Evolutionary conservation across 345 rosid species (phyloP), one percentile per base, ranked within the genome.

Genomic region (Anacardium occidentale): DNA sequence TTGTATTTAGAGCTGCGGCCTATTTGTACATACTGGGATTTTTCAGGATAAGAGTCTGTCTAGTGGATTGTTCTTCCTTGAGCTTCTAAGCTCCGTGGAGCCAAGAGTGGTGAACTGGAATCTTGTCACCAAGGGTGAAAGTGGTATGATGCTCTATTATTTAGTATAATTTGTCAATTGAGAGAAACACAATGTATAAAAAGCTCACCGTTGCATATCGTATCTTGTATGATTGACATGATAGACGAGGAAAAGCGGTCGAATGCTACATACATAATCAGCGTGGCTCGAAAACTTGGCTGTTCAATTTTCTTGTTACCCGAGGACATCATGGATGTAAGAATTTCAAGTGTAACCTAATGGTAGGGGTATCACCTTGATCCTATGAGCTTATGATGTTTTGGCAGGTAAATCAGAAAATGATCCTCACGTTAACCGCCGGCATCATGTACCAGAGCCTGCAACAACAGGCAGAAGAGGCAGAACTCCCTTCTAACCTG

Each of bases 101-200:
- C 96, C 98, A 53, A 89, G 99, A 84, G 97, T 92, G 66, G 97
- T 95, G 32, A 95, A 95, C 63, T 95, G 97, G 94, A 95, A 90
- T 73, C 92, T 95, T 68, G 97, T 92, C 75, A 90, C 99, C 68
- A 95, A 87, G 88, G 99, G 98, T 50, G 91, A 89, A 88, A 89
- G 78, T 10, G 97, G 99, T 92, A 85, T 56, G 85, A 51, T 62
- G 34, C 2, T 45, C 26, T 53, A 15, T 29, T 45, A 4, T 15
- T 45, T 21, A 7, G 44, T 20, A 18, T 50, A 18, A 3, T 40
- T 18, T 48, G 14, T 20, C 8, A 18, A 12, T 10, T 11, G 17
- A 47, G 24, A n/a, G 65, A 65, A 57, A 48, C 53, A 47, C 60
- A 54, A 55, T 24, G 21, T 11, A 15, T 74, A 10, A n/a, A n/a